These are phyloP conservation scores for Rhynchospora tenuis DNA, from an alignment of 176 grass and related monocot species.

Conservation along the genomic window DNA sequence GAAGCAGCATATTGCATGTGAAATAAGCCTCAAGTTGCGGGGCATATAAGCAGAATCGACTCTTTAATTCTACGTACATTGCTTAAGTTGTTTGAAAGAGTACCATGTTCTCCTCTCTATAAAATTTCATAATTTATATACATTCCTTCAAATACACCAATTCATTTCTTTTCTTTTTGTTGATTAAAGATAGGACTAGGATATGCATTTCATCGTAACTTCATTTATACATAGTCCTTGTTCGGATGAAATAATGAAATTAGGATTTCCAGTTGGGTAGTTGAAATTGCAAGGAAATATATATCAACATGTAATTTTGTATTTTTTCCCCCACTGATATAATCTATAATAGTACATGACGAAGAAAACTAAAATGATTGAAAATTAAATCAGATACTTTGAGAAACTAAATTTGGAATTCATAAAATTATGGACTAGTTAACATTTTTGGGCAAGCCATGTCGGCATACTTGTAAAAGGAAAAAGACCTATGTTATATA, in stretches of 20 bases:
- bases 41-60: background rate
- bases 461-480: background rate
- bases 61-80: slow-evolving; percentile 4
- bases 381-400: background rate
- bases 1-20: slow-evolving; percentile 29
- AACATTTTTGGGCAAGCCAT: no score
- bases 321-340: background rate
- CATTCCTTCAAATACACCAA: background rate
- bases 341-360: background rate
- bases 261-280: background rate
- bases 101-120: slow-evolving; percentile 10
- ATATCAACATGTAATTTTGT: background rate
- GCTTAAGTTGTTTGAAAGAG: slow-evolving; percentile 18
- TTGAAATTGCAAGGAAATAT: background rate
- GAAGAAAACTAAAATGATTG: background rate
- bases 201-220: background rate
- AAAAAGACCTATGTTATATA: background rate
- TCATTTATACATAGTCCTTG: background rate
- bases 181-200: background rate
- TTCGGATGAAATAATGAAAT: background rate
- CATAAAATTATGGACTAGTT: no score
- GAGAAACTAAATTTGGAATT: background rate
- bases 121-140: background rate
- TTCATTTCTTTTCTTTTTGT: background rate
- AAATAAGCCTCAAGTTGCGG: slow-evolving; percentile 10